Evolutionary conservation across 352 stramenopile genomes (phyloP), one percentile per base, ranked within the genome.

Genomic region (Globisporangium polare): DNA sequence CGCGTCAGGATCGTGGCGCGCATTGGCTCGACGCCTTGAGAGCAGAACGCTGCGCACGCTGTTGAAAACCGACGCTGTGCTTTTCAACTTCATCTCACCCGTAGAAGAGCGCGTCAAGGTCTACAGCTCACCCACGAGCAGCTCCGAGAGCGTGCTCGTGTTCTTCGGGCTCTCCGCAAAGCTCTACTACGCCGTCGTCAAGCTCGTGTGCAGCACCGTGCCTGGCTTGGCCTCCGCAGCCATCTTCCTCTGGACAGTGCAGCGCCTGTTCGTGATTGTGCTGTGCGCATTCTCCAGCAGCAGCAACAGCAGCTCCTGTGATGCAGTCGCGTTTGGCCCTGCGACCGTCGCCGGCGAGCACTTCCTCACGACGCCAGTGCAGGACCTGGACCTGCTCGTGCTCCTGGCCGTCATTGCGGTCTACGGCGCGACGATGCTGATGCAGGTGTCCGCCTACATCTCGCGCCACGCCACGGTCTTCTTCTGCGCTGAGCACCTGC

Each of bases 401-500:
- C 41, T 86, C 10, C 49, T 87, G 15, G 57, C 69, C 0, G n/a
- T 84, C 3, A 49, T 87, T 22, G 69, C 63, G 4, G 61, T 89
- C 39, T 89, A 91, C 65, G 63, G 62, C 13, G 69, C 75, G n/a
- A 78, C 79, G 29, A 53, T 76, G 55, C 63, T 89, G 47, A 50
- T 81, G 53, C 77, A 82, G 45, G 69, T 83, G 22, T 70, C 83
- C 55, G 81, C 72, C 29, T 75, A 74, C 64, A 76, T 89, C 59
- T 79, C 77, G 49, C 74, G 77, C 55, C 76, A 88, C 59, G 71
- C 86, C 47, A 83, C 79, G 27, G 67, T 88, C 46, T 91, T 80
- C 72, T 91, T 89, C 68, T 91, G 81, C 71, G 74, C 77, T 47
- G 74, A 91, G 39, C 77, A 87, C 62, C 52, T 90, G 51, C 66